Conservation (phyloP, 306 rosid genomes). For the Quercus aquifolioides region DNA sequence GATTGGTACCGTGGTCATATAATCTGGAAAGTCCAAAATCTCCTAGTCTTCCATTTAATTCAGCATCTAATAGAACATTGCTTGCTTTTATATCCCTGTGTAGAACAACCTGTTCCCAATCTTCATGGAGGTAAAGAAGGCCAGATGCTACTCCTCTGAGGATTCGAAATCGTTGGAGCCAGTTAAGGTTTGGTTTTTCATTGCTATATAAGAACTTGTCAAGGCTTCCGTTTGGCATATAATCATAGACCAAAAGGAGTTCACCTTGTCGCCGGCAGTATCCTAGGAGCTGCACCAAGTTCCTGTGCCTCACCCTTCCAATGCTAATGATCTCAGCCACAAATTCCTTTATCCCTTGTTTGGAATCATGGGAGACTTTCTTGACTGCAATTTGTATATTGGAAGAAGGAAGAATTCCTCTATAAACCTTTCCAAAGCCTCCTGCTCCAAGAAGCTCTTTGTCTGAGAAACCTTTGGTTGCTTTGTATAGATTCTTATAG, state of each 20-base stretch:
- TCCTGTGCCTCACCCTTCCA: slow-evolving; percentile 41
- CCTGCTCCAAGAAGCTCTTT: slow-evolving; percentile 30
- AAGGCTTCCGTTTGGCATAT: slow-evolving; percentile 44
- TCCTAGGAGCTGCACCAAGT: slow-evolving; percentile 36
- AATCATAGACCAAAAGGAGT: slow-evolving; percentile 36
- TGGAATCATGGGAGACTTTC: slow-evolving; percentile 32
- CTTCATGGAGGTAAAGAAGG: slow-evolving; percentile 40
- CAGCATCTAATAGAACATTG: slow-evolving; percentile 57
- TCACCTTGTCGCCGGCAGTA: slow-evolving; percentile 36
- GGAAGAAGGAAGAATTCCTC: slow-evolving; percentile 20
- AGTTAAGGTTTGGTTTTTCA: slow-evolving; percentile 12
- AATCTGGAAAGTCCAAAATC: slow-evolving; percentile 77
- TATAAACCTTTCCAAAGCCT: slow-evolving; percentile 41
- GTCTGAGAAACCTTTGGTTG: slow-evolving; percentile 37
- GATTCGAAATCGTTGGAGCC: slow-evolving; percentile 35
- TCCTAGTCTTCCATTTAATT: slow-evolving; percentile 61
- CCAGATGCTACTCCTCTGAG: slow-evolving; percentile 28
- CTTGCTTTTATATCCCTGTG: slow-evolving; percentile 83
- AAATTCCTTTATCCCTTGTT: slow-evolving; percentile 42
- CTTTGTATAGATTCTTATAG: slow-evolving; percentile 20
- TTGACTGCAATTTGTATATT: slow-evolving; percentile 32
- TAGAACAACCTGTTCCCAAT: slow-evolving; percentile 67
- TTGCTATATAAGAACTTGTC: slow-evolving; percentile 17
- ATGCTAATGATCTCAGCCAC: slow-evolving; percentile 35
- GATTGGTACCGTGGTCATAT: slow-evolving; percentile 56